Evolutionary conservation across 176 grass and related monocot species (phyloP), one percentile per base, ranked within the genome.

Genomic region (Alopecurus myosuroides): DNA sequence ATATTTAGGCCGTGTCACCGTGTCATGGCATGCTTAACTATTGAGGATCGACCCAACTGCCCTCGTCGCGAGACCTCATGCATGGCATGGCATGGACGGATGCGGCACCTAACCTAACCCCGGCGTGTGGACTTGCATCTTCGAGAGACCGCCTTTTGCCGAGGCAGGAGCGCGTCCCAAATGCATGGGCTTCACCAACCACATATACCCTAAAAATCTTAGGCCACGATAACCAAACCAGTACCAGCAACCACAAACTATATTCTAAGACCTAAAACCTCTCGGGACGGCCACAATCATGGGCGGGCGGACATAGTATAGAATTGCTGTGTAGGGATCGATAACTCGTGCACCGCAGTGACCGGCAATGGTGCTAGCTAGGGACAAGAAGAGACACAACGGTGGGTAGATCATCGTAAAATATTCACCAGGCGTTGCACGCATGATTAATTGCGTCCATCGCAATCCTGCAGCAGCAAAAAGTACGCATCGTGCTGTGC

Each of bases 121-220:
- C 79, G 35, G 65, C 35, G 83, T 72, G 71, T 72, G 37, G 39
- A 62, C 40, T 44, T 58, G 11, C n/a, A 20, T 55, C 41, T 40
- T 8, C 29, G 9, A 22, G 31, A 4, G 19, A 15, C 28, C 6
- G 13, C 28, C 14, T 64, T 64, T 56, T 74, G 35, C 66, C 78
- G 75, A 50, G 62, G 86, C 40, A 14, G 30, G 57, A 41, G 55
- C 10, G 22, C 12, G 30, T 58, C 60, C 36, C 84, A 84, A 58
- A 76, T 90, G 89, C 80, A 69, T 58, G 69, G 65, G 41, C 80
- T n/a, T 57, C 40, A 89, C 80, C 75, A 58, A 84, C 84, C 74
- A 70, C 41, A 39, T 25, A 68, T 33, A 56, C 10, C 1, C 80
- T 63, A 41, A 12, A 58, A 83, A 74, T 58, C 11, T 39, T 64